Conservation (phyloP, 2,329 filamentous ascomycete genomes). For the Phialophora macrospora region DNA sequence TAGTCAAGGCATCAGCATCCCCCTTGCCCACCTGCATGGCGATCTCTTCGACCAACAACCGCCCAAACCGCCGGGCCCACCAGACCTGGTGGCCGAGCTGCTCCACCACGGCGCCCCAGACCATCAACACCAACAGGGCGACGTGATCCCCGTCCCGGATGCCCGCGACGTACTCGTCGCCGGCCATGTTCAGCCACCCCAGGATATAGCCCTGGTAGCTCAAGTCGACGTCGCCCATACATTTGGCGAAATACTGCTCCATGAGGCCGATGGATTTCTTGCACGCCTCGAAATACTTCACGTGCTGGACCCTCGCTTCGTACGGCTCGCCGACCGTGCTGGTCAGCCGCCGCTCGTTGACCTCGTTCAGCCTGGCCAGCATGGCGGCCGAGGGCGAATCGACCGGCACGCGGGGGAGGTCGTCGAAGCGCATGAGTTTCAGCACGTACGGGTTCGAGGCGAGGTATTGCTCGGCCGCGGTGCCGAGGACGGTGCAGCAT, state of each 20-base stretch:
- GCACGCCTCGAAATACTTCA: slow-evolving; percentile 27
- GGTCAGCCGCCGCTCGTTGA: slow-evolving; percentile 27
- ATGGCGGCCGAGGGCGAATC: slow-evolving; percentile 16
- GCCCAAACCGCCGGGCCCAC: slow-evolving; percentile 35
- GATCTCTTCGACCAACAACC: slow-evolving; percentile 30
- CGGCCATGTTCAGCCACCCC: slow-evolving; percentile 34
- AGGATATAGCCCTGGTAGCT: slow-evolving; percentile 29
- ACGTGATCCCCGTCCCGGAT: slow-evolving; percentile 27
- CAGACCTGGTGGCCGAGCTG: slow-evolving; percentile 28
- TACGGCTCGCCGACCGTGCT: slow-evolving; percentile 13
- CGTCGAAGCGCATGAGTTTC: slow-evolving; percentile 27
- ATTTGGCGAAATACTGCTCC: slow-evolving; percentile 29
- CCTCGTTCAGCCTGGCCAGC: slow-evolving; percentile 19
- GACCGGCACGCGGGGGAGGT: slow-evolving; percentile 20
- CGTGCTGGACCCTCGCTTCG: slow-evolving; percentile 21
- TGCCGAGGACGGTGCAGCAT: slow-evolving; percentile 23
- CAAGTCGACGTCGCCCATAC: slow-evolving; percentile 15
- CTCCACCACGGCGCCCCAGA: slow-evolving; percentile 35
- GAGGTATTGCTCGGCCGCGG: slow-evolving; percentile 22
- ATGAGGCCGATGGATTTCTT: slow-evolving; percentile 30
- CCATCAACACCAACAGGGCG: slow-evolving; percentile 35
- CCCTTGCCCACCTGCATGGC: slow-evolving; percentile 3
- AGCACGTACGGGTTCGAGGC: slow-evolving; percentile 27
- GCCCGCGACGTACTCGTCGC: slow-evolving; percentile 32
- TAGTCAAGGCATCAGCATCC: background rate